phyloP scores from a whole-genome alignment of 805 yeast genomes.

The Wickerhamomyces ciferrii region DNA sequence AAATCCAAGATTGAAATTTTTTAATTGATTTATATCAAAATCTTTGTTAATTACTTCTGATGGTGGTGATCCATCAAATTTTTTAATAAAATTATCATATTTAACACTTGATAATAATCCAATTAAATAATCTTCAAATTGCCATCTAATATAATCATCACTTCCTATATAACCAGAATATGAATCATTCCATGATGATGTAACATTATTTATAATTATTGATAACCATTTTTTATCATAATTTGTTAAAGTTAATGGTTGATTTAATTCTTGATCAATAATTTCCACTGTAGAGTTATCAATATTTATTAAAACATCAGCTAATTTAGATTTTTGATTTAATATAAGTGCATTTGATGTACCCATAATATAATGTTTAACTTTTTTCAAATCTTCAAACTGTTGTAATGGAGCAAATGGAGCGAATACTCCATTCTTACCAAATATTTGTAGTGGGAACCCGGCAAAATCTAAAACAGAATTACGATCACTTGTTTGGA shows the following conservation, averaged over 20 bases:
- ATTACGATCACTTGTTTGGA: conserved; percentile 72
- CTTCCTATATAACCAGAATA: conserved; percentile 56
- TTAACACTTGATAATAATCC: conserved; percentile 72
- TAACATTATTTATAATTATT: conserved; percentile 37
- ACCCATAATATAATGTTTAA: conserved; percentile 72
- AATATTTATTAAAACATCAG: conserved; percentile 70
- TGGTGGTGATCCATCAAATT: conserved; percentile 31
- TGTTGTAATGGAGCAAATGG: conserved; percentile 96
- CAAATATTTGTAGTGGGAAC: conserved; percentile 80
- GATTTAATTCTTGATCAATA: conserved; percentile 35
- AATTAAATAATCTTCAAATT: conserved; percentile 84
- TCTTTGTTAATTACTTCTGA: conserved; percentile 22
- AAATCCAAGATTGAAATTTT: conserved; percentile 40
- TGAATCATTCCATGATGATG: conserved; percentile 36
- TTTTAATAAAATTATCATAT: conserved; percentile 50
- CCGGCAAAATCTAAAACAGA: conserved; percentile 81
- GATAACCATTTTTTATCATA: conserved; percentile 77
- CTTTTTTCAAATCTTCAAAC: conserved; percentile 60
- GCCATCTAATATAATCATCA: conserved; percentile 84
- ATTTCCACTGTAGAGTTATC: conserved; percentile 48
- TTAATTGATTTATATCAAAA: conserved; percentile 27
- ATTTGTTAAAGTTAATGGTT: conserved; percentile 40
- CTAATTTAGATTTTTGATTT: conserved; percentile 52
- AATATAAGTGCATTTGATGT: conserved; percentile 80
- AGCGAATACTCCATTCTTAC: conserved; percentile 80